These are phyloP conservation scores for Tuber calosporum DNA, from an alignment of 495 filamentous ascomycete species.

Conservation along the genomic window DNA sequence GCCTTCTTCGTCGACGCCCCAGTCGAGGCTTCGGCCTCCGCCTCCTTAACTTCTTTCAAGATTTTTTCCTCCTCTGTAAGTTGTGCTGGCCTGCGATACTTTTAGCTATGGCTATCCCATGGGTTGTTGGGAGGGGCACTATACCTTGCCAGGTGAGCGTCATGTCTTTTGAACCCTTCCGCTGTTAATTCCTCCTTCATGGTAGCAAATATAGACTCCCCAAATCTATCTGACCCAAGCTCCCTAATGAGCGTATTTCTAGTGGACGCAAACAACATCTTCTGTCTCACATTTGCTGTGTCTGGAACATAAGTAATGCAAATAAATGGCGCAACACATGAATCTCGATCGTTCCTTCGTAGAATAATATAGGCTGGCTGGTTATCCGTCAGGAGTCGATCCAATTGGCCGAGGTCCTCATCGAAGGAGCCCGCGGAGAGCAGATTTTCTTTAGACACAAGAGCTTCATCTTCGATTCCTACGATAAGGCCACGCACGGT, in stretches of 20 bases:
- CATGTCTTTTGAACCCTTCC: constrained; percentile 69
- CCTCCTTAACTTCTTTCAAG: constrained; percentile 66
- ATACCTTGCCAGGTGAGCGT: constrained; percentile 57
- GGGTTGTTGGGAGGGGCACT: background rate
- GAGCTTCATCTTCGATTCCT: constrained; percentile 67
- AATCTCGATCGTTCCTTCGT: constrained; percentile 53
- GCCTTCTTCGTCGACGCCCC: constrained; percentile 61
- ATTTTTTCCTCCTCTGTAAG: constrained; percentile 82
- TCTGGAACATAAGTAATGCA: constrained; percentile 88
- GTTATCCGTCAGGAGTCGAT: constrained; percentile 60
- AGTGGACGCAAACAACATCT: constrained; percentile 91
- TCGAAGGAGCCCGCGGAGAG: constrained; percentile 54
- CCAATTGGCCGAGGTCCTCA: constrained; percentile 54
- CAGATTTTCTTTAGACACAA: constrained; percentile 59
- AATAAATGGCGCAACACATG: constrained; percentile 51
- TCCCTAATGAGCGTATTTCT: constrained; percentile 75
- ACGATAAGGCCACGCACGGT: constrained; percentile 71
- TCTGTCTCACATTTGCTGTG: constrained; percentile 80
- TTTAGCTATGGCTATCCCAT: constrained; percentile 27
- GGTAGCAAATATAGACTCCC: constrained; percentile 68
- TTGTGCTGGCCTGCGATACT: constrained; percentile 48
- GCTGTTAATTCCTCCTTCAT: constrained; percentile 62
- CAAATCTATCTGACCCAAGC: constrained; percentile 81
- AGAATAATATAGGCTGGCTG: constrained; percentile 79
- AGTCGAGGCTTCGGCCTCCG: constrained; percentile 67